A percentile compares a stretch with the other conserved stretches of the same genome.
These are phyloP conservation scores for Amphicarpaea edgeworthii DNA, from an alignment of 306 rosid genomes.

Conservation along the genomic window DNA sequence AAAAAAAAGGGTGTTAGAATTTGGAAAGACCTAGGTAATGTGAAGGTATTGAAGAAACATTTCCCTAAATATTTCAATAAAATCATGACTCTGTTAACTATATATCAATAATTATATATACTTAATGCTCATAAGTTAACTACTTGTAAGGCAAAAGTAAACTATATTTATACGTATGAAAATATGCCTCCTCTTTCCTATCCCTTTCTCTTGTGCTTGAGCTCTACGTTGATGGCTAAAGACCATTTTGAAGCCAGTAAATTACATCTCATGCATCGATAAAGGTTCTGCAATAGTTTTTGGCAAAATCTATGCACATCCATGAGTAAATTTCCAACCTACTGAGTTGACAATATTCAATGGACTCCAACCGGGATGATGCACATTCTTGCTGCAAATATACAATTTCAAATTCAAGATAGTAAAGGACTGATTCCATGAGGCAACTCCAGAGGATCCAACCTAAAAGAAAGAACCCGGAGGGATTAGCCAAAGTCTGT, in stretches of 20 bases:
- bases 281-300: not conserved
- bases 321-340: not conserved
- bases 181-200: not conserved
- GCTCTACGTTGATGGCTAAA: not conserved
- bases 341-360: not conserved
- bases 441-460: conserved; percentile 35
- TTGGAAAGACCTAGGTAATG: too few species aligned
- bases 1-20: too few species aligned
- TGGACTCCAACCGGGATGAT: not conserved
- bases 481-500: conserved; percentile 14
- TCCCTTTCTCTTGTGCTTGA: not conserved
- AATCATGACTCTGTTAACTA: too few species aligned
- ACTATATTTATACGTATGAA: too few species aligned
- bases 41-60: too few species aligned
- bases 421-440: too few species aligned
- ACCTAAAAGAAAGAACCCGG: conserved; percentile 54
- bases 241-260: not conserved
- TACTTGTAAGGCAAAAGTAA: too few species aligned
- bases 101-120: too few species aligned
- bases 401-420: too few species aligned
- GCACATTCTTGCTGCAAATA: too few species aligned
- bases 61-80: too few species aligned
- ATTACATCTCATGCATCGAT: not conserved
- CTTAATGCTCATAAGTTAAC: too few species aligned
- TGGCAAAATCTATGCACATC: conserved; percentile 17